Evolutionary conservation across 768 basidiomycete species (phyloP).

Genomic region (Leucogyrophana mollusca): DNA sequence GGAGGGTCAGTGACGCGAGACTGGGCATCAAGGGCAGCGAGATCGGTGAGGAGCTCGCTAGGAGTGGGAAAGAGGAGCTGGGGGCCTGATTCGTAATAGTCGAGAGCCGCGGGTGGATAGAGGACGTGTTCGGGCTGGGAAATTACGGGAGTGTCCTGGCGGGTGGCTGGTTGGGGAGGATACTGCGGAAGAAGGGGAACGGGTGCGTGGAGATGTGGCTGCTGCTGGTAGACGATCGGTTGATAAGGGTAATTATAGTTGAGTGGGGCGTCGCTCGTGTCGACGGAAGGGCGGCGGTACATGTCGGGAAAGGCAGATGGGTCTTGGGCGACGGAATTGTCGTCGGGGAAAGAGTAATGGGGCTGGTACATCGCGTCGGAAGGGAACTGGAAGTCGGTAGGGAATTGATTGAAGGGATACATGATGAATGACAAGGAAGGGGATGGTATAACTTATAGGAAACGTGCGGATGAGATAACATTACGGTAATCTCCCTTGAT

Average conservation of each 20-base stretch:
- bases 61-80: constrained; percentile 62
- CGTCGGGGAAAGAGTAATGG: neutral
- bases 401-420: constrained; percentile 3
- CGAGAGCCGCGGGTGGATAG: constrained; percentile 13
- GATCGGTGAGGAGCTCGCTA: constrained; percentile 55
- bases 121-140: constrained; percentile 11
- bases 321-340: neutral
- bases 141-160: constrained; percentile 9
- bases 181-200: constrained; percentile 20
- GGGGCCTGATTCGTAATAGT: constrained; percentile 19
- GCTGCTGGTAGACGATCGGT: constrained; percentile 7
- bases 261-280: constrained; percentile 4
- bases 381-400: neutral
- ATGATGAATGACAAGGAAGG: neutral
- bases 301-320: neutral
- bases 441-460: neutral
- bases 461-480: neutral
- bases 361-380: neutral
- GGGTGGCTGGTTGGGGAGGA: constrained; percentile 12
- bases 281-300: neutral
- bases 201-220: constrained; percentile 27
- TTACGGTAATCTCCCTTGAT: too few species aligned
- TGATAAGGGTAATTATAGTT: constrained; percentile 15
- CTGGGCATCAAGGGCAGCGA: constrained; percentile 20
- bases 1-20: too few species aligned